Percentiles rank a stretch among this genome's conserved stretches.
phyloP scores from a whole-genome alignment of 2,329 filamentous ascomycete genomes.

The Alternaria ventricosa region DNA sequence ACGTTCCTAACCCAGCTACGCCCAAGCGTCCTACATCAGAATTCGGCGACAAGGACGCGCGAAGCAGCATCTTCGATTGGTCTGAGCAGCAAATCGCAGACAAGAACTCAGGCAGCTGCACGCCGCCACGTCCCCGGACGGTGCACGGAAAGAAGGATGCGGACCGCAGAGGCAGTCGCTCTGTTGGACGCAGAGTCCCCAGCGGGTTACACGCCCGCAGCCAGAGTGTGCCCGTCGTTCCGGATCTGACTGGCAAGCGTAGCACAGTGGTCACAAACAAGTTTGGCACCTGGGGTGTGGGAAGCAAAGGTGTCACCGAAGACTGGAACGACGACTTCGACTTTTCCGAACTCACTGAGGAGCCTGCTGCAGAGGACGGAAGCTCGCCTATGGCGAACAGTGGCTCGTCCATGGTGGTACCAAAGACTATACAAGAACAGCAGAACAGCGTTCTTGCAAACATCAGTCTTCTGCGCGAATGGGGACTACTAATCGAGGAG shows the following conservation, averaged over 20 bases:
- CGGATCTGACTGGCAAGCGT: constrained; percentile 64
- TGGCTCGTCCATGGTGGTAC: constrained; percentile 69
- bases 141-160: constrained; percentile 77
- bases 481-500: constrained; percentile 82
- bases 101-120: constrained; percentile 64
- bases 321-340: constrained; percentile 93
- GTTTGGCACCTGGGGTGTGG: constrained; percentile 82
- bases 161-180: constrained; percentile 73
- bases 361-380: constrained; percentile 35
- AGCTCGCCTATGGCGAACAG: constrained; percentile 54
- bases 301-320: constrained; percentile 80
- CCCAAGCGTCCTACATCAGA: constrained; percentile 47
- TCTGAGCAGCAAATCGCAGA: constrained; percentile 70
- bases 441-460: constrained; percentile 84
- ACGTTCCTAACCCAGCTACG: constrained; percentile 48
- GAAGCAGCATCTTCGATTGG: constrained; percentile 80
- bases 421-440: constrained; percentile 78
- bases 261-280: constrained; percentile 66
- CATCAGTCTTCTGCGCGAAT: constrained; percentile 81
- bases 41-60: constrained; percentile 51
- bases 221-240: constrained; percentile 77
- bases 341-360: constrained; percentile 65
- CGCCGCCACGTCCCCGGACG: constrained; percentile 72
- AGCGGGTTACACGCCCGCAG: constrained; percentile 75
- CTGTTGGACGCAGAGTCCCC: constrained; percentile 70